Conservation (phyloP, 2,329 filamentous ascomycete genomes). For the Stachybotrys chartarum region DNA sequence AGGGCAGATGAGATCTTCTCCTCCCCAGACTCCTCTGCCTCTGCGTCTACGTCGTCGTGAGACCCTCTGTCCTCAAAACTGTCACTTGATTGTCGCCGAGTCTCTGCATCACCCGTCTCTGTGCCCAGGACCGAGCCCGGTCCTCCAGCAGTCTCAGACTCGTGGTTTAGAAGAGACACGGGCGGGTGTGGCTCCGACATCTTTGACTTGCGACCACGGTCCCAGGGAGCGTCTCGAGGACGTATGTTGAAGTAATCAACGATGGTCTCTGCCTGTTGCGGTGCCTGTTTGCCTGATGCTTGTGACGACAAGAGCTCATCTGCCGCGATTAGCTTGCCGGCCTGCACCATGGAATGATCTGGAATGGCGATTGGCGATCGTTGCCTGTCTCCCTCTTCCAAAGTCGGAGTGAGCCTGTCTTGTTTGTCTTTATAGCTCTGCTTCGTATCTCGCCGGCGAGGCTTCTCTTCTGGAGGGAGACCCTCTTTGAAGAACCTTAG, state of each 20-base stretch:
- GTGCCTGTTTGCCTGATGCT: not conserved
- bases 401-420: slow-evolving; percentile 32
- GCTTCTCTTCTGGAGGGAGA: slow-evolving; percentile 49
- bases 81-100: slow-evolving; percentile 16
- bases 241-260: slow-evolving; percentile 1
- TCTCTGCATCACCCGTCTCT: slow-evolving; percentile 15
- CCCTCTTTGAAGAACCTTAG: slow-evolving; percentile 62
- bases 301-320: not conserved
- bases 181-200: not conserved
- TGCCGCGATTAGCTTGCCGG: not conserved
- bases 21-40: slow-evolving; percentile 57
- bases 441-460: slow-evolving; percentile 42
- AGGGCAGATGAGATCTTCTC: slow-evolving; percentile 84
- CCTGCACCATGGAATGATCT: not conserved
- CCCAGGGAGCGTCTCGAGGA: not conserved
- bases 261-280: not conserved
- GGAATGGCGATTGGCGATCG: not conserved
- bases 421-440: slow-evolving; percentile 23
- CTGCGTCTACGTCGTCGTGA: slow-evolving; percentile 23
- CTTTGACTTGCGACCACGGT: not conserved
- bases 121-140: not conserved
- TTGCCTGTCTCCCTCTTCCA: slow-evolving; percentile 19
- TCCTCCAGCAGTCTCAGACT: not conserved
- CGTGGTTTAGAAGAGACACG: not conserved
- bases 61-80: slow-evolving; percentile 24